Evolutionary conservation across 108 stramenopile genomes (phyloP).

Genomic region (Cyclotella choctawhatcheeana): DNA sequence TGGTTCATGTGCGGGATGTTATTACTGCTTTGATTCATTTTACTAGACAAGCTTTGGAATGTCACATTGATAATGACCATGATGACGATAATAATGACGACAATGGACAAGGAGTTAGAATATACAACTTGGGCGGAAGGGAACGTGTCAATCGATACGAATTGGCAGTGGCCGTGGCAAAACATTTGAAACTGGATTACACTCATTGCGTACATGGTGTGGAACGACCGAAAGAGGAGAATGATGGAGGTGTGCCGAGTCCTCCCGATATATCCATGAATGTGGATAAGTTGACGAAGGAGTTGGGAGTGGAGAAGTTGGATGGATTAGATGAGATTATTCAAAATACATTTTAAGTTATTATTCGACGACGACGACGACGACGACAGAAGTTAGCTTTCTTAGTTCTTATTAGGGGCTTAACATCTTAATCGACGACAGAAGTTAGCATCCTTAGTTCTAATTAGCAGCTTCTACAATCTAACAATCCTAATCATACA

Average conservation of each 20-base stretch:
- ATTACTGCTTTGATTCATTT: constrained; percentile 49
- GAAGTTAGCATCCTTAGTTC: too few relatives aligned
- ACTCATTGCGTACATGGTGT: constrained; percentile 45
- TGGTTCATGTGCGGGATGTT: constrained; percentile 60
- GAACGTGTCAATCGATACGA: constrained; percentile 63
- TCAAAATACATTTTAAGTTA: constrained; percentile 29
- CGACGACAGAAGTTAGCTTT: too few relatives aligned
- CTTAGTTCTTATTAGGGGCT: too few relatives aligned
- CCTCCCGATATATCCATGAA: constrained; percentile 86
- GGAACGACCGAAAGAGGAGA: constrained; percentile 14
- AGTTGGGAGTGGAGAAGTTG: constrained; percentile 26
- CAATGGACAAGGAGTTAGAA: not conserved
- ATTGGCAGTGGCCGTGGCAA: constrained; percentile 70
- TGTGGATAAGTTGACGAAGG: constrained; percentile 34
- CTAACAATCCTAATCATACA: too few relatives aligned
- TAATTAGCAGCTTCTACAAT: too few relatives aligned
- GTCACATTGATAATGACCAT: too few relatives aligned
- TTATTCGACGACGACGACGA: too few relatives aligned
- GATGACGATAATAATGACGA: too few relatives aligned
- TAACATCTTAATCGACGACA: too few relatives aligned
- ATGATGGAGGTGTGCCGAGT: constrained; percentile 42
- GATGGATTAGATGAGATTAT: constrained; percentile 44
- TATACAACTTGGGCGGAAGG: constrained; percentile 82
- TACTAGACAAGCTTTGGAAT: constrained; percentile 11
- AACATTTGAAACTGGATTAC: constrained; percentile 50